Percentiles rank a stretch among this genome's conserved stretches.
Evolutionary conservation across 2,329 filamentous ascomycete genomes (phyloP).

Genomic region (Fusarium praegraminearum): DNA sequence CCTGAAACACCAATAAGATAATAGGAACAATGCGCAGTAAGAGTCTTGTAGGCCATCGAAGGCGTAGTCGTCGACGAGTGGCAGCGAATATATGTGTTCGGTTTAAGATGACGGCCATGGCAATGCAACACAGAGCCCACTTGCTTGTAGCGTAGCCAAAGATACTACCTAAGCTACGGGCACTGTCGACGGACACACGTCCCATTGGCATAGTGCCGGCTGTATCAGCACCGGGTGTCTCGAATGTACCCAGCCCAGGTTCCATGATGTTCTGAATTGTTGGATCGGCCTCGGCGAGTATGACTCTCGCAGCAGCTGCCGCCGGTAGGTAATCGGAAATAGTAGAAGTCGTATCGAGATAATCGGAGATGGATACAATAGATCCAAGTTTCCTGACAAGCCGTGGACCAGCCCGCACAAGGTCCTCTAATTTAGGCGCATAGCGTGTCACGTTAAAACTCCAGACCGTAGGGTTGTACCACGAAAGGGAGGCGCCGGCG

Average conservation of each 20-base stretch:
- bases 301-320: slow-evolving; percentile 32
- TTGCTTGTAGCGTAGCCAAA: slow-evolving; percentile 92
- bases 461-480: slow-evolving; percentile 69
- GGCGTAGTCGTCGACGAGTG: slow-evolving; percentile 80
- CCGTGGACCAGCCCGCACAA: slow-evolving; percentile 76
- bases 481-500: slow-evolving; percentile 48
- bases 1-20: slow-evolving; percentile 75
- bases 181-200: slow-evolving; percentile 67
- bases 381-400: slow-evolving; percentile 76
- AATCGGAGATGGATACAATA: slow-evolving; percentile 70
- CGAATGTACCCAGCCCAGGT: slow-evolving; percentile 31
- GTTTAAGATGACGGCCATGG: slow-evolving; percentile 88
- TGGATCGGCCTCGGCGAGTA: slow-evolving; percentile 42
- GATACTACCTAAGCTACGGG: slow-evolving; percentile 82
- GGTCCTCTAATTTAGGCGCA: slow-evolving; percentile 74
- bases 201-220: slow-evolving; percentile 49
- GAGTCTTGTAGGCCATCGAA: slow-evolving; percentile 79
- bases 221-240: slow-evolving; percentile 21
- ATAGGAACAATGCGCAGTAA: slow-evolving; percentile 78
- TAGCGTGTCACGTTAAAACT: slow-evolving; percentile 69
- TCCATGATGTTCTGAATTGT: slow-evolving; percentile 50
- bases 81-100: slow-evolving; percentile 94
- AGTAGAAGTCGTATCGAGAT: slow-evolving; percentile 66
- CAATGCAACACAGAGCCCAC: slow-evolving; percentile 91
- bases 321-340: slow-evolving; percentile 38